A percentile compares a stretch with the other conserved stretches of the same genome.
These are phyloP conservation scores for Nevesoporus exiguus DNA, from an alignment of 768 basidiomycete genomes.

Conservation along the genomic window DNA sequence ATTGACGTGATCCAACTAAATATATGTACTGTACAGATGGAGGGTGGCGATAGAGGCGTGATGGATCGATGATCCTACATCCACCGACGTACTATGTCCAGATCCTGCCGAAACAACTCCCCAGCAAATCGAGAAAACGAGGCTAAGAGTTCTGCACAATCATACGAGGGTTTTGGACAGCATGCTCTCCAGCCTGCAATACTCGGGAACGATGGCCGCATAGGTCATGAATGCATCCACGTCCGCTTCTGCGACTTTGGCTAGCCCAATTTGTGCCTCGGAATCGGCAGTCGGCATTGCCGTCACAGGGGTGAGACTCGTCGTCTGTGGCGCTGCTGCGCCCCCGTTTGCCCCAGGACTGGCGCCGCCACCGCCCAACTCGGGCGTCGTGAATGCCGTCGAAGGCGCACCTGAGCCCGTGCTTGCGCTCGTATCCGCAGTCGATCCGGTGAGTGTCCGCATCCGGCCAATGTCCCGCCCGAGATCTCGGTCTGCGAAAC, in stretches of 20 bases:
- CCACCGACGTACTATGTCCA: background rate
- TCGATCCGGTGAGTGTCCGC: constrained; percentile 55
- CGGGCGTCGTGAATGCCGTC: constrained; percentile 61
- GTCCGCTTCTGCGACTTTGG: constrained; percentile 82
- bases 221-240: constrained; percentile 83
- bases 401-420: constrained; percentile 40
- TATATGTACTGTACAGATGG: constrained; percentile 15
- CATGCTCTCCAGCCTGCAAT: constrained; percentile 75
- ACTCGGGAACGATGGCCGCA: constrained; percentile 83
- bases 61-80: background rate
- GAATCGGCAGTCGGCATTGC: constrained; percentile 69
- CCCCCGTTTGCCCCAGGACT: constrained; percentile 34
- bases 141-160: background rate
- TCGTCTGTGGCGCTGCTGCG: constrained; percentile 39
- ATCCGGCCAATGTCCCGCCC: constrained; percentile 39
- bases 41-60: background rate
- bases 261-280: constrained; percentile 72
- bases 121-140: background rate
- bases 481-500: constrained; percentile 41
- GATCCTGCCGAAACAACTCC: background rate
- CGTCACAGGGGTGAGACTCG: constrained; percentile 65
- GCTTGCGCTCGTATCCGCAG: constrained; percentile 33
- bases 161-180: constrained; percentile 59
- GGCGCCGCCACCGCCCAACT: constrained; percentile 34
- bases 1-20: constrained; percentile 17